Percentiles rank a stretch among this genome's conserved stretches.
Conservation (phyloP, 345 rosid genomes). For the Syzygium aromaticum region DNA sequence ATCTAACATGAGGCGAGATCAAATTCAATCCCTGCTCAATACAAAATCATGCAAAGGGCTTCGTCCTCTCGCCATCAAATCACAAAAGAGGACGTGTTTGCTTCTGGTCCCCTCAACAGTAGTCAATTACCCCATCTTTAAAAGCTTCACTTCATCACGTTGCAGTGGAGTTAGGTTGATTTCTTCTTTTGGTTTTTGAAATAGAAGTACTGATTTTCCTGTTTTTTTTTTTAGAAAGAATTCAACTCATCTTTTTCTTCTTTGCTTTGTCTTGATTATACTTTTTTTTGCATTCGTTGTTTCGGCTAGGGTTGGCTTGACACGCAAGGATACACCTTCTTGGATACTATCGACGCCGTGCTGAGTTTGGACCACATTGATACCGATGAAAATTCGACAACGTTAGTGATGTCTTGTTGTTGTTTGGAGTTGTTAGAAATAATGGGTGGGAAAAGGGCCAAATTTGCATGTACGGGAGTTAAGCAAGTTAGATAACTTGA, state of each 20-base stretch:
- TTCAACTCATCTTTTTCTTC: background rate
- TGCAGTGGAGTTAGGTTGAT: background rate
- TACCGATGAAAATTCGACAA: background rate
- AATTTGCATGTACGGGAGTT: background rate
- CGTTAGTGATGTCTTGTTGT: accelerated
- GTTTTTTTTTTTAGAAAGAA: background rate
- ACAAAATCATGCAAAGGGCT: background rate
- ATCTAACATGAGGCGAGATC: background rate
- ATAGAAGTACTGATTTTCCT: background rate
- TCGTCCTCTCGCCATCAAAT: background rate
- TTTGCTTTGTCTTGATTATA: background rate
- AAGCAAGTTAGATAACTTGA: background rate
- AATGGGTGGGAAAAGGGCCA: background rate
- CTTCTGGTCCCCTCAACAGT: background rate
- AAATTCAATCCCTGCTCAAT: background rate
- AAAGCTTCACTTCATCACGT: background rate
- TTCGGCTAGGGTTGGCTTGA: accelerated
- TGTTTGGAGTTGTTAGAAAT: accelerated
- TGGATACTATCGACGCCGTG: background rate
- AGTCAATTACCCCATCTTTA: background rate
- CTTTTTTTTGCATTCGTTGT: too few relatives aligned
- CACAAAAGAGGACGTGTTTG: background rate
- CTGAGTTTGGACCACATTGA: accelerated
- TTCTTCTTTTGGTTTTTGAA: background rate
- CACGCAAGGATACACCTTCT: background rate